Base-by-base conservation (phyloP, 202 grass and related monocot species). In the Elaeis oleifera region DNA sequence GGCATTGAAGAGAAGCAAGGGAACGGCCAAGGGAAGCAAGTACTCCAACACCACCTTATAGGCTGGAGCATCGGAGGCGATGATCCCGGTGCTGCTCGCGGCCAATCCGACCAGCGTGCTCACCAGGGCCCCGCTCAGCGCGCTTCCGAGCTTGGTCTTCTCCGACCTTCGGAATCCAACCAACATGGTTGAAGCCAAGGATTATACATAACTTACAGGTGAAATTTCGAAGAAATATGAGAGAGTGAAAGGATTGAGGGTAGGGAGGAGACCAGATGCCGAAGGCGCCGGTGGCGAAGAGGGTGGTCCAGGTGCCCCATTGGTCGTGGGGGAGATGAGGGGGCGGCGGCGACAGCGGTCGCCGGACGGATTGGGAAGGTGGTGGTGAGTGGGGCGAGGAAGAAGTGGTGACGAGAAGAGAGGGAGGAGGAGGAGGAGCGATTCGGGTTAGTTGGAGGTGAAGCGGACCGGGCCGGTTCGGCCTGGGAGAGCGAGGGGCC, bases 221-320 rank as follows among this genome's bases (percentile, higher is more conserved):
- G 13, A 44, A 14, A 13, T 44, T 44, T 15, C 14, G 28, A 56
- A 66, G 9, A 59, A 63, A 76, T 53, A 48, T 18, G 4, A 44
- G 57, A 8, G 63, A 74, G 14, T 20, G 62, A 48, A 22, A 5
- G 39, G 44, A 29, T 49, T 54, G 18, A 1, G 61, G 9, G 2
- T 4, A 13, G 52, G 31, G 52, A 58, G 48, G 44, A 70, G 59
- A 96, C 87, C 91, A 96, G 59, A 84, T 85, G 62, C 91, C 91
- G 79, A 96, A 90, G 25, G 91, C 84, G 5, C 84, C 87, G 63
- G 72, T 72, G 63, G 84, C 76, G 81, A 96, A 83, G 74, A 90
- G 84, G 70, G 81, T 73, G 6, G 84, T 76, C 84, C 84, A 96
- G 56, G 71, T 90, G 56, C 84, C 81, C 91, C 84, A 96, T 54